Evolutionary conservation across 805 yeast genomes (phyloP).

Genomic region (Wickerhamomyces kurtzmanii): DNA sequence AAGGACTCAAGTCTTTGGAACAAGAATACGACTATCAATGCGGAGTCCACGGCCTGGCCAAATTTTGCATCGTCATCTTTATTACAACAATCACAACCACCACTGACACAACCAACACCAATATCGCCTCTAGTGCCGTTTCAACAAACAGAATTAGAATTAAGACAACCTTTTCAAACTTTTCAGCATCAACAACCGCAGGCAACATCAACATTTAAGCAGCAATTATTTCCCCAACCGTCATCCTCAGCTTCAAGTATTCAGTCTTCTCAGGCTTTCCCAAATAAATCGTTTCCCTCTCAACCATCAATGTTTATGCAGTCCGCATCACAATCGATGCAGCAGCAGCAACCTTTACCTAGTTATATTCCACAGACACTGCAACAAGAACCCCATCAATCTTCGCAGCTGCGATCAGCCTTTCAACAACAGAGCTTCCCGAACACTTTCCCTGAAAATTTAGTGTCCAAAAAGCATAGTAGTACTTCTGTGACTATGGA

Average conservation of each 20-base stretch:
- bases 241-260: background rate
- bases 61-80: no score
- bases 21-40: no score
- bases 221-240: conserved; percentile 1
- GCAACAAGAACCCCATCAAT: conserved; percentile 1
- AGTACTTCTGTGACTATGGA: background rate
- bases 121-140: no score
- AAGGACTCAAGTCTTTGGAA: no score
- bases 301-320: background rate
- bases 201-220: no score
- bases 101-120: no score
- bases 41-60: no score
- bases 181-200: no score
- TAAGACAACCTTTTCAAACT: no score
- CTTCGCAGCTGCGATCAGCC: background rate
- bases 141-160: no score
- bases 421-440: background rate
- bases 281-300: background rate
- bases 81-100: no score
- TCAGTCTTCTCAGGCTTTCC: background rate
- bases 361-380: background rate
- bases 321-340: no score
- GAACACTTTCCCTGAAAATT: background rate
- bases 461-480: background rate
- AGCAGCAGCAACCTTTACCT: background rate